A percentile compares a stretch with the other conserved stretches of the same genome.
These are phyloP conservation scores for Botrytis porri DNA, from an alignment of 2,329 filamentous ascomycete species.

Conservation along the genomic window DNA sequence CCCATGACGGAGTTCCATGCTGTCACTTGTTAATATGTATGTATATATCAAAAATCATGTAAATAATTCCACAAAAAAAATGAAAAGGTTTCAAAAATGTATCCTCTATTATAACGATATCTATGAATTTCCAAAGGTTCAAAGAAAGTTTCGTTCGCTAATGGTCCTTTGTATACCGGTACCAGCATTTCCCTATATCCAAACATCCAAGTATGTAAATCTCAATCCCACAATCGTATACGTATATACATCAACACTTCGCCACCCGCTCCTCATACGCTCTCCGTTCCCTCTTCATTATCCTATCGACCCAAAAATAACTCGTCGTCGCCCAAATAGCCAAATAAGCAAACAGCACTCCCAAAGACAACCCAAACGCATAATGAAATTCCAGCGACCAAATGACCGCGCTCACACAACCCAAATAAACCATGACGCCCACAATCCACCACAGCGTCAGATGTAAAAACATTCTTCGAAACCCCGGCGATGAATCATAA, in stretches of 20 bases:
- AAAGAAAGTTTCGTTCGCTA: not conserved
- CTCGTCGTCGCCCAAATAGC: constrained; percentile 25
- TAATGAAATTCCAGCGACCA: constrained; percentile 30
- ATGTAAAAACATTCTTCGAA: constrained; percentile 25
- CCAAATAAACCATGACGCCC: constrained; percentile 26
- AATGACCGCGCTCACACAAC: constrained; percentile 28
- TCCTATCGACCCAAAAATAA: constrained; percentile 23
- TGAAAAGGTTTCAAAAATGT: not conserved
- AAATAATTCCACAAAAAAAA: not conserved
- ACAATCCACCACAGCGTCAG: constrained; percentile 30
- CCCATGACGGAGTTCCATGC: constrained; percentile 10
- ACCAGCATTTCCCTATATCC: not conserved
- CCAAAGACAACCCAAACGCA: constrained; percentile 27
- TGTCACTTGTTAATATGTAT: not conserved
- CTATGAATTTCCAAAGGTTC: not conserved
- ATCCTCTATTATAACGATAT: not conserved
- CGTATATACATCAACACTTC: constrained; percentile 5
- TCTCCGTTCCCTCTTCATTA: constrained; percentile 24
- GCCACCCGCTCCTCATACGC: constrained; percentile 17
- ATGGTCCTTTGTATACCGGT: not conserved
- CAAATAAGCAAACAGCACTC: constrained; percentile 28
- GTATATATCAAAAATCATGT: not conserved
- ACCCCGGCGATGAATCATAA: constrained; percentile 26
- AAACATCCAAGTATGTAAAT: not conserved
- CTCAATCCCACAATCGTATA: not conserved